These are phyloP conservation scores for Mrakia gelida DNA, from an alignment of 768 basidiomycete genomes.

Conservation along the genomic window DNA sequence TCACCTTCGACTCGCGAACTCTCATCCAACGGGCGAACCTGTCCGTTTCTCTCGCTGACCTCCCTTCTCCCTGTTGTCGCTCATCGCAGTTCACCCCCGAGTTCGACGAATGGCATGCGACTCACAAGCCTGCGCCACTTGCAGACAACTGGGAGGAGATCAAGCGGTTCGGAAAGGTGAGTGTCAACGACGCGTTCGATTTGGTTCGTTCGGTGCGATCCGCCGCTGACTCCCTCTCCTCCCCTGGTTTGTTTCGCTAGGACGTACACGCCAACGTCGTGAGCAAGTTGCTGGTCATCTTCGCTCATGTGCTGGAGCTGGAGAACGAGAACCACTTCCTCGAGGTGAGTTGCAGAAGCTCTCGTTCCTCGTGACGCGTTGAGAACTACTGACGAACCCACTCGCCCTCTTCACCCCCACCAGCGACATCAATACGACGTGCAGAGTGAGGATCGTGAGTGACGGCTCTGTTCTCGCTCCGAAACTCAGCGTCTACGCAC, in stretches of 20 bases:
- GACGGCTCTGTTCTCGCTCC: too few relatives aligned
- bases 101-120: constrained; percentile 1
- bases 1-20: too few relatives aligned
- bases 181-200: neutral
- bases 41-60: too few relatives aligned
- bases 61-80: too few relatives aligned
- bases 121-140: neutral
- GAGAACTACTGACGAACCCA: too few relatives aligned
- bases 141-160: constrained; percentile 5
- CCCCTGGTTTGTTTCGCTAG: neutral
- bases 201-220: too few relatives aligned
- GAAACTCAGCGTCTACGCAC: too few relatives aligned
- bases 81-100: neutral
- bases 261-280: constrained; percentile 43
- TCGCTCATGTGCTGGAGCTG: constrained; percentile 55
- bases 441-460: constrained; percentile 47
- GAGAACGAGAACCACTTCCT: constrained; percentile 50
- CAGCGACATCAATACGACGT: constrained; percentile 50
- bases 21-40: too few relatives aligned
- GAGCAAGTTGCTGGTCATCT: constrained; percentile 50
- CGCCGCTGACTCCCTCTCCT: too few relatives aligned
- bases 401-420: too few relatives aligned
- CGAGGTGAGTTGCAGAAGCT: constrained; percentile 22
- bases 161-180: neutral
- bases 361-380: too few relatives aligned